Evolutionary conservation across 2,329 filamentous ascomycete genomes (phyloP).

Genomic region (Colletotrichum noveboracense): DNA sequence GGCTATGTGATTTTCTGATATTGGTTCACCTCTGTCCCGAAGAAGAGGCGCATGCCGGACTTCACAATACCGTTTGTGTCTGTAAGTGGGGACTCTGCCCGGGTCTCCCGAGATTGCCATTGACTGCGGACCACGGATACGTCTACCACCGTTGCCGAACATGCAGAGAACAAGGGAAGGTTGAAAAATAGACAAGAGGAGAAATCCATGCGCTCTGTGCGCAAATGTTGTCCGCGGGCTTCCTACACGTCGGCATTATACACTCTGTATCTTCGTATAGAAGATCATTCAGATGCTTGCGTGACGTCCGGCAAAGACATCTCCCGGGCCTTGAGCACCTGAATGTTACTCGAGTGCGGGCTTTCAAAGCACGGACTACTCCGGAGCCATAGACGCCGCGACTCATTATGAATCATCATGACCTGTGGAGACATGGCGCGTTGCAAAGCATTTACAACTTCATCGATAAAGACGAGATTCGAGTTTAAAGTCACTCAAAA

Average conservation of each 20-base stretch:
- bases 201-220: not conserved
- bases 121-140: rapidly evolving
- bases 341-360: not conserved
- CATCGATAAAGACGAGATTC: not conserved
- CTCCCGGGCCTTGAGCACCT: not conserved
- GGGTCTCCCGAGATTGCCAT: not conserved
- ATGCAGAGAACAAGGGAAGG: not conserved
- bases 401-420: not conserved
- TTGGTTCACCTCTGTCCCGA: not conserved
- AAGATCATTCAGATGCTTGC: not conserved
- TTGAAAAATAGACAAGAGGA: not conserved
- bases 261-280: rapidly evolving
- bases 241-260: not conserved
- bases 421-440: not conserved
- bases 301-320: not conserved
- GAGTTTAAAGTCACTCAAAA: rapidly evolving
- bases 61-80: not conserved
- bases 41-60: not conserved
- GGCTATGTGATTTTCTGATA: not conserved
- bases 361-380: not conserved
- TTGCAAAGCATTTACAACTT: rapidly evolving
- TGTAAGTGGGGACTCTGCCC: not conserved
- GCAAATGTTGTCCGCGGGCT: not conserved
- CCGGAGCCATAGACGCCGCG: rapidly evolving
- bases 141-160: not conserved